A percentile compares a stretch with the other conserved stretches of the same genome.
These are phyloP conservation scores for Claviceps capensis DNA, from an alignment of 2,329 filamentous ascomycete species.

Conservation along the genomic window DNA sequence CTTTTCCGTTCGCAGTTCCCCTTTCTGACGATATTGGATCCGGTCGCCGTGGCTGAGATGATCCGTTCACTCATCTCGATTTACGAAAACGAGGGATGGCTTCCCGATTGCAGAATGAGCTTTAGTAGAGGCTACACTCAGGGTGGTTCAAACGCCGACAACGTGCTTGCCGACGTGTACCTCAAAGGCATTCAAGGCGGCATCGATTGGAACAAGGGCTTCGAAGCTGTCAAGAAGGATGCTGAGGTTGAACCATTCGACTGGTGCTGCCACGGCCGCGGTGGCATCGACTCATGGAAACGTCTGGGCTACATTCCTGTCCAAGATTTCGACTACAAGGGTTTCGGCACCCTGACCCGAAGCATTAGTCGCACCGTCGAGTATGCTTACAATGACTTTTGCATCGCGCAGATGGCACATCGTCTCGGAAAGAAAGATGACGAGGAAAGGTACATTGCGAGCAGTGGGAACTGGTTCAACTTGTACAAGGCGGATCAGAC, in stretches of 20 bases:
- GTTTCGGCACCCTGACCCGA: constrained; percentile 56
- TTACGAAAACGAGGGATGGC: constrained; percentile 54
- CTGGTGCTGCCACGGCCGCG: constrained; percentile 58
- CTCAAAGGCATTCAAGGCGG: constrained; percentile 48
- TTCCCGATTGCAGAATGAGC: constrained; percentile 68
- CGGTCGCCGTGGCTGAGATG: constrained; percentile 49
- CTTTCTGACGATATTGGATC: constrained; percentile 55
- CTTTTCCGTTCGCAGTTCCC: constrained; percentile 56
- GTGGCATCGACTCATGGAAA: constrained; percentile 62
- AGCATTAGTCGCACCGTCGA: constrained; percentile 62
- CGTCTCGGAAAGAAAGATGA: constrained; percentile 40
- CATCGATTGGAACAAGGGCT: constrained; percentile 54
- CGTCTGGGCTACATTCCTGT: constrained; percentile 55
- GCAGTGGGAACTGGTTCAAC: constrained; percentile 54
- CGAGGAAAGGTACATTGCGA: constrained; percentile 42
- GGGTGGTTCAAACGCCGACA: constrained; percentile 62
- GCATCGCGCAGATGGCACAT: constrained; percentile 48
- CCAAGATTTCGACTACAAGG: constrained; percentile 51
- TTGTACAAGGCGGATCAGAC: constrained; percentile 47
- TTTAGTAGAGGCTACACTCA: constrained; percentile 62
- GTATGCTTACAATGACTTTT: constrained; percentile 67
- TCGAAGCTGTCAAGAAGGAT: constrained; percentile 58
- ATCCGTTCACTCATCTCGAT: constrained; percentile 58
- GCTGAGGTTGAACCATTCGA: constrained; percentile 56
- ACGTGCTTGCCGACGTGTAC: constrained; percentile 53